These are phyloP conservation scores for Eutypa lata DNA, from an alignment of 2,329 filamentous ascomycete genomes.

Conservation along the genomic window DNA sequence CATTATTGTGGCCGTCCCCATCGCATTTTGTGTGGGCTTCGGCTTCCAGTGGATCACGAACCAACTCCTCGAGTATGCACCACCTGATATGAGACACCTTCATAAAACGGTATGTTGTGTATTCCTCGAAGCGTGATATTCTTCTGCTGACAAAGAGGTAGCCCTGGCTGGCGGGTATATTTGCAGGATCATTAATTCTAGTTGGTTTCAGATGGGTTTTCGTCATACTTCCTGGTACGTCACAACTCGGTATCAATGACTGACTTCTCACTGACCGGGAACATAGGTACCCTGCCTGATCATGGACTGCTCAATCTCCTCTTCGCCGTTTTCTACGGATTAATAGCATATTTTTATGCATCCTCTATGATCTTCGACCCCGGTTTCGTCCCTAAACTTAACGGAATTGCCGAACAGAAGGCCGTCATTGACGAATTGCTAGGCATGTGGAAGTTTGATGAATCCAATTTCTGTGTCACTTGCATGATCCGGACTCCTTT, in stretches of 20 bases:
- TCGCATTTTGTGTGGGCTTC: slow-evolving; percentile 64
- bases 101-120: slow-evolving; percentile 72
- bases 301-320: slow-evolving; percentile 75
- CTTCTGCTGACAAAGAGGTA: slow-evolving; percentile 31
- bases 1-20: slow-evolving; percentile 72
- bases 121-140: not conserved
- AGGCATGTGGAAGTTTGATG: slow-evolving; percentile 83
- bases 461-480: slow-evolving; percentile 86
- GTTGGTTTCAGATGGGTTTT: slow-evolving; percentile 74
- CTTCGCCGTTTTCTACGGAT: slow-evolving; percentile 61
- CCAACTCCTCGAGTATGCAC: slow-evolving; percentile 77
- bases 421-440: slow-evolving; percentile 85
- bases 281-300: slow-evolving; percentile 58
- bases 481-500: slow-evolving; percentile 94
- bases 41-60: slow-evolving; percentile 74
- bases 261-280: slow-evolving; percentile 27
- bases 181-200: slow-evolving; percentile 81
- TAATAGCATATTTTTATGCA: slow-evolving; percentile 83
- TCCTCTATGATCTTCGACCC: slow-evolving; percentile 85
- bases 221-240: slow-evolving; percentile 67
- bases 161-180: slow-evolving; percentile 93
- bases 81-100: slow-evolving; percentile 82
- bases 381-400: slow-evolving; percentile 87
- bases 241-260: not conserved
- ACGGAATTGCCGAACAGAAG: slow-evolving; percentile 86